Percentiles rank a stretch among this genome's conserved stretches.
These are phyloP conservation scores for Hymenoscyphus salicellus DNA, from an alignment of 2,329 filamentous ascomycete species.

Conservation along the genomic window DNA sequence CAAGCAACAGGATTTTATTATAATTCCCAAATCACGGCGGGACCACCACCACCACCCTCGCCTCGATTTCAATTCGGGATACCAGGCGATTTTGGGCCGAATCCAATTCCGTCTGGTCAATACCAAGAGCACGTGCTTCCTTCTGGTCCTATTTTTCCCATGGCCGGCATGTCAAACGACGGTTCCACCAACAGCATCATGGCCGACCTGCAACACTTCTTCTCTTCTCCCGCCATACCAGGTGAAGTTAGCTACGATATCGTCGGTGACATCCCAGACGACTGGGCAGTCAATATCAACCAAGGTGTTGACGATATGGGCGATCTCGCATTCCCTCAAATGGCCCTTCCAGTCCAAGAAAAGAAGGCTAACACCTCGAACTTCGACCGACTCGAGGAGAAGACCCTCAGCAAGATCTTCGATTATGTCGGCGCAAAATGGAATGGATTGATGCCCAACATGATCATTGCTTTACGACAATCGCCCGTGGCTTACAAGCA, in stretches of 20 bases:
- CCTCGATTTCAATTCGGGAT: too few species aligned
- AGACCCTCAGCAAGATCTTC: background rate
- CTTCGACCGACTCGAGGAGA: background rate
- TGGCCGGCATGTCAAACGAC: background rate
- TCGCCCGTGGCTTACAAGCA: background rate
- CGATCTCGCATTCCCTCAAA: background rate
- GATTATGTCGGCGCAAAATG: background rate
- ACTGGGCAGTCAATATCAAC: background rate
- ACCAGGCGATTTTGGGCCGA: too few species aligned
- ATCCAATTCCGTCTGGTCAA: background rate
- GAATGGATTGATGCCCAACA: background rate
- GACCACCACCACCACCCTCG: too few species aligned
- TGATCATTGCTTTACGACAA: background rate
- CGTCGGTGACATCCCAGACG: background rate
- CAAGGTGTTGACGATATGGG: background rate
- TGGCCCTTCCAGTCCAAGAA: background rate
- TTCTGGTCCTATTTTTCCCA: background rate
- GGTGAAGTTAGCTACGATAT: background rate
- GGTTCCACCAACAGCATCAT: background rate
- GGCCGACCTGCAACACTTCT: background rate
- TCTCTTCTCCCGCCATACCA: background rate
- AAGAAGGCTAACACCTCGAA: background rate
- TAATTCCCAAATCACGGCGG: too few species aligned
- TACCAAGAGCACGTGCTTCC: background rate
- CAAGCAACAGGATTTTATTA: too few species aligned